Percentiles rank a stretch among this genome's conserved stretches.
These are phyloP conservation scores for Nymphaea thermarum DNA, from an alignment of 164 flowering plant species.

Conservation along the genomic window DNA sequence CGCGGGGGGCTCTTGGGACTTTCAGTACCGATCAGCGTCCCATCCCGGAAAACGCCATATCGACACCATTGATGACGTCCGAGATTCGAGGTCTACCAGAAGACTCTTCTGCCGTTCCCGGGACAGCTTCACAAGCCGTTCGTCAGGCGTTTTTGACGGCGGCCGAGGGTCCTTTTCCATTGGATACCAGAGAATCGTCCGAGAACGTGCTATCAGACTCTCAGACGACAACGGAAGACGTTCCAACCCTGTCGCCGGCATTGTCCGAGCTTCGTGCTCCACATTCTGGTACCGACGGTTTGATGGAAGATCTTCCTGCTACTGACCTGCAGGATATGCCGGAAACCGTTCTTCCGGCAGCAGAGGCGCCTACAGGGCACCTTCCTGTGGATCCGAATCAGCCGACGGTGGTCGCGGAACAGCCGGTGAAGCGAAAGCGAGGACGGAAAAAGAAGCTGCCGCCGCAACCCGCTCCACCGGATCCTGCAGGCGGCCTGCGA, in stretches of 20 bases:
- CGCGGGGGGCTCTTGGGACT: not conserved
- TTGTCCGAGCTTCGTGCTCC: not conserved
- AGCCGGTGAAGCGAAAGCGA: not conserved
- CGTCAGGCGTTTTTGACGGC: not conserved
- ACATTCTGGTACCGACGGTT: not conserved
- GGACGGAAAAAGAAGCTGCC: not conserved
- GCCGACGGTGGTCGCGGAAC: not conserved
- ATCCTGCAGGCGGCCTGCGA: slow-evolving; percentile 20
- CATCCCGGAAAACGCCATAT: not conserved
- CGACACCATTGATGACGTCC: not conserved
- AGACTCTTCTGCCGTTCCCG: not conserved
- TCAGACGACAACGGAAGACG: not conserved
- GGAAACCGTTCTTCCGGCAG: not conserved
- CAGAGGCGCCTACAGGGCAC: not conserved
- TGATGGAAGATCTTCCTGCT: not conserved
- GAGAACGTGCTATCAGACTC: not conserved
- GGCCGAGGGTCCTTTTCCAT: not conserved
- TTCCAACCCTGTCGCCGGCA: not conserved
- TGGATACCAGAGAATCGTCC: not conserved
- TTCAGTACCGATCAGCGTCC: not conserved
- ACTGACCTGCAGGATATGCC: not conserved
- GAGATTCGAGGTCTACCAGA: not conserved
- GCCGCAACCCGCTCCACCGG: not conserved
- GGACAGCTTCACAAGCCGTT: too few relatives aligned
- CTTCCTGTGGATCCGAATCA: not conserved